Conservation (phyloP, 768 basidiomycete genomes). For the Gloeophyllum trabeum region DNA sequence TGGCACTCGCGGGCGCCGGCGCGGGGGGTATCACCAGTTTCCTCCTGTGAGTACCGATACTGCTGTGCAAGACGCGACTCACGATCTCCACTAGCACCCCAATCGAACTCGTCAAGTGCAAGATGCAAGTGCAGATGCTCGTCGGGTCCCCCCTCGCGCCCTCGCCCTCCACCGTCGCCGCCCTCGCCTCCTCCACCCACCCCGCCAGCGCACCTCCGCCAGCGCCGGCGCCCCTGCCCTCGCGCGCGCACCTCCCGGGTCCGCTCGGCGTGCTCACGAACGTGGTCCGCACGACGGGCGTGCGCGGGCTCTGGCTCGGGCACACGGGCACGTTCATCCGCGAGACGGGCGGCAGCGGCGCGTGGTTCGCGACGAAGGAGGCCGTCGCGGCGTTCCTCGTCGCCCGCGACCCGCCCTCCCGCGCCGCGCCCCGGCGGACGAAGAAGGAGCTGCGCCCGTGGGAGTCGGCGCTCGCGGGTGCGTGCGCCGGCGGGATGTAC, state of each 20-base stretch:
- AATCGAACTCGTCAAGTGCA: constrained; percentile 91
- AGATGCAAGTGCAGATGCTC: constrained; percentile 96
- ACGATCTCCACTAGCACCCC: constrained; percentile 50
- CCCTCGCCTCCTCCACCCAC: constrained; percentile 8
- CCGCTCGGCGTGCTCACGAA: constrained; percentile 56
- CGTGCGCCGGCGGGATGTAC: constrained; percentile 75
- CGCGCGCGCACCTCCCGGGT: constrained; percentile 45
- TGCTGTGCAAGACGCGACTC: no score
- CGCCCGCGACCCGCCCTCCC: constrained; percentile 25
- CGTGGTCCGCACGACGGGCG: constrained; percentile 54
- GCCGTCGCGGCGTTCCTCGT: constrained; percentile 53
- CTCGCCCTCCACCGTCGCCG: constrained; percentile 7
- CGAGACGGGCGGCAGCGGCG: constrained; percentile 82
- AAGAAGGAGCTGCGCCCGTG: constrained; percentile 34
- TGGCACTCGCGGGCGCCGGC: constrained; percentile 74
- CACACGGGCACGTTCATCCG: constrained; percentile 90
- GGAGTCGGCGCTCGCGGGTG: constrained; percentile 84
- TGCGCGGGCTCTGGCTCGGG: constrained; percentile 91
- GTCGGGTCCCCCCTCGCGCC: constrained; percentile 16
- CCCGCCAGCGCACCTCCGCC: constrained; percentile 7
- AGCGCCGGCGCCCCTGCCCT: constrained; percentile 5
- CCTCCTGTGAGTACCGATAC: constrained; percentile 49
- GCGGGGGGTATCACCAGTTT: constrained; percentile 84
- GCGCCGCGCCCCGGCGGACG: constrained; percentile 3
- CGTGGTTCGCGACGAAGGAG: constrained; percentile 91